Conservation (phyloP, 2,329 filamentous ascomycete species). For the Fusarium goolgardi region DNA sequence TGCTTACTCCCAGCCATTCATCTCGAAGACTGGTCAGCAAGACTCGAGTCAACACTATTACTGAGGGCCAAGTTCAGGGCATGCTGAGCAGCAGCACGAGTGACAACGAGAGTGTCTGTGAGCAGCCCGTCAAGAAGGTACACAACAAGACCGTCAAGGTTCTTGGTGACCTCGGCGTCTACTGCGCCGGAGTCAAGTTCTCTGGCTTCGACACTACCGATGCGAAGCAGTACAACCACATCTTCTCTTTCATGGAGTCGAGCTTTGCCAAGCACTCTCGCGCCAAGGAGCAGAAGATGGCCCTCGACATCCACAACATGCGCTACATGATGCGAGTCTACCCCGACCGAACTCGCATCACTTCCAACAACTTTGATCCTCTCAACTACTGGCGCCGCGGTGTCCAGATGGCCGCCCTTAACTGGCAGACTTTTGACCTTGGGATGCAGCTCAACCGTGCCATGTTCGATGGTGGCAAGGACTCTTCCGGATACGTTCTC, state of each 20-base stretch:
- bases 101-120: constrained; percentile 79
- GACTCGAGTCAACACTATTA: constrained; percentile 68
- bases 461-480: constrained; percentile 93
- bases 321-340: constrained; percentile 94
- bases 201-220: constrained; percentile 80
- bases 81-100: constrained; percentile 73
- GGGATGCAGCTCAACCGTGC: constrained; percentile 97
- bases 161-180: constrained; percentile 87
- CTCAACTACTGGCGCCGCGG: constrained; percentile 93
- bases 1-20: constrained; percentile 64
- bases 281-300: constrained; percentile 78
- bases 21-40: constrained; percentile 61
- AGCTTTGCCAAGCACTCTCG: constrained; percentile 86
- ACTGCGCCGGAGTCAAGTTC: constrained; percentile 81
- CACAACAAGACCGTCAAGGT: constrained; percentile 88
- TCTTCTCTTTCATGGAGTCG: constrained; percentile 93
- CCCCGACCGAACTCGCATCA: constrained; percentile 82
- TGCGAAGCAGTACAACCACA: constrained; percentile 90
- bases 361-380: constrained; percentile 94
- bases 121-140: constrained; percentile 69
- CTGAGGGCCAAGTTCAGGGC: constrained; percentile 67
- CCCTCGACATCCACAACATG: constrained; percentile 90
- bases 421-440: constrained; percentile 98
- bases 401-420: constrained; percentile 96
- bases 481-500: constrained; percentile 90